phyloP scores from a whole-genome alignment of 2,329 filamentous ascomycete species.

The Fusarium sulawesiense region DNA sequence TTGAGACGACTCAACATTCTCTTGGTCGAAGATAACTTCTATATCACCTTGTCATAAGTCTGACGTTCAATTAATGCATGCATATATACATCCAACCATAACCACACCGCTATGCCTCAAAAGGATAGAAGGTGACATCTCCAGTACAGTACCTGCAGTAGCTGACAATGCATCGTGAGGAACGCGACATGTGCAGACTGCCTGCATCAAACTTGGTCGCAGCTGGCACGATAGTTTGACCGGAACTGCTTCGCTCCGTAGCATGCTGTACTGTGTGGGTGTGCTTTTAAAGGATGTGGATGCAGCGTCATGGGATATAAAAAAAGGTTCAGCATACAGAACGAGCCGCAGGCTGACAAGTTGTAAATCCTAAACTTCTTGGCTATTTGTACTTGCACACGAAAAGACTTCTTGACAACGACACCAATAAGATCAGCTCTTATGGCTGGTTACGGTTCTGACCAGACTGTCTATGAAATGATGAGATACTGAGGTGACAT shows the following conservation, averaged over 20 bases:
- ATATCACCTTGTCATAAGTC: conserved; percentile 4
- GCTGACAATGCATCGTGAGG: conserved; percentile 13
- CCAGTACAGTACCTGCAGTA: conserved; percentile 31
- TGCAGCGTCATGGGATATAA: background rate
- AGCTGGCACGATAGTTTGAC: background rate
- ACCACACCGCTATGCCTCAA: conserved; percentile 23
- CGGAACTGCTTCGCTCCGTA: background rate
- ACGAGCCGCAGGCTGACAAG: background rate
- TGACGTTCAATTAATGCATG: background rate
- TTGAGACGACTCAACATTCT: background rate
- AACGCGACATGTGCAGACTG: conserved; percentile 7
- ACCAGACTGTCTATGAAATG: background rate
- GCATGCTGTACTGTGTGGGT: background rate
- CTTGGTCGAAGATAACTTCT: background rate
- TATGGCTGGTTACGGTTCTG: background rate
- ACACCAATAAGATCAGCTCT: background rate
- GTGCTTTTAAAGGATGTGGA: background rate
- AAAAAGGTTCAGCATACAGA: background rate
- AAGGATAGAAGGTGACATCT: conserved; percentile 10
- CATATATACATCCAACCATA: background rate
- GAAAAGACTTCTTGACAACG: background rate
- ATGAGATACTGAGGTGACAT: background rate
- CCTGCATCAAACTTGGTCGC: conserved; percentile 11
- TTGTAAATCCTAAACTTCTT: background rate
- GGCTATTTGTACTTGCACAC: background rate